Percentiles rank a stretch among this genome's conserved stretches.
phyloP scores from a whole-genome alignment of 768 basidiomycete species.

The Lentinus brumalis region DNA sequence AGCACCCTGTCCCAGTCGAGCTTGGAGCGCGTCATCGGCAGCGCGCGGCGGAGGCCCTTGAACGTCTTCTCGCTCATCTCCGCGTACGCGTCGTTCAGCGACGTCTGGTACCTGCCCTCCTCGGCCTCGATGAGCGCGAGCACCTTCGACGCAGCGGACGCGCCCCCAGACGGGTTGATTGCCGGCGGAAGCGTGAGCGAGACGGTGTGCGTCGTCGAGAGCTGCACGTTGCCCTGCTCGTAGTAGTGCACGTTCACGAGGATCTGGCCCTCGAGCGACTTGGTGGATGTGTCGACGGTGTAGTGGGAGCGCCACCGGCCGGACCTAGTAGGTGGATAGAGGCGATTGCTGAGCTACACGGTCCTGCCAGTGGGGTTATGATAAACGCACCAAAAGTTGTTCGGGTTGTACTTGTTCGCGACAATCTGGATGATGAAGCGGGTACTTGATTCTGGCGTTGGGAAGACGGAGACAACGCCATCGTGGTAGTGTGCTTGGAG shows the following conservation, averaged over 20 bases:
- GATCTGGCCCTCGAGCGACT: conserved; percentile 69
- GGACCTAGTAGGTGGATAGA: conserved; percentile 57
- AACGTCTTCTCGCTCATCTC: conserved; percentile 94
- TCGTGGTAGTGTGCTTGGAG: conserved; percentile 80
- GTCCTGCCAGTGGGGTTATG: background rate
- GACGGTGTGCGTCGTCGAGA: conserved; percentile 71
- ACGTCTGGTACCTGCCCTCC: conserved; percentile 76
- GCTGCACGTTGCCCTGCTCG: conserved; percentile 96
- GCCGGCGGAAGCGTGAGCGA: conserved; percentile 65
- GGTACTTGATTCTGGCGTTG: conserved; percentile 44
- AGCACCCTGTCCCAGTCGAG: conserved; percentile 92
- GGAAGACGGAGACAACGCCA: conserved; percentile 75
- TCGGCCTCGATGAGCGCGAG: conserved; percentile 82
- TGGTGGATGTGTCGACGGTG: conserved; percentile 63
- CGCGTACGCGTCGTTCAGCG: conserved; percentile 80
- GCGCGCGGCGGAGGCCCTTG: conserved; percentile 83
- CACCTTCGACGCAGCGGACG: conserved; percentile 64
- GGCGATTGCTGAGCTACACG: background rate
- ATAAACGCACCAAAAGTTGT: conserved; percentile 82
- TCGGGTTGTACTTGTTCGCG: conserved; percentile 94
- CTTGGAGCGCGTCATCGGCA: conserved; percentile 92
- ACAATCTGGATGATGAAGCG: conserved; percentile 79
- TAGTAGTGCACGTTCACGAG: conserved; percentile 93
- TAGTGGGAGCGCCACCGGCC: conserved; percentile 95
- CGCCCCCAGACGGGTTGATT: conserved; percentile 52